A percentile compares a stretch with the other conserved stretches of the same genome.
phyloP scores from a whole-genome alignment of 1,284 basidiomycete genomes.

The Trametes versicolor region DNA sequence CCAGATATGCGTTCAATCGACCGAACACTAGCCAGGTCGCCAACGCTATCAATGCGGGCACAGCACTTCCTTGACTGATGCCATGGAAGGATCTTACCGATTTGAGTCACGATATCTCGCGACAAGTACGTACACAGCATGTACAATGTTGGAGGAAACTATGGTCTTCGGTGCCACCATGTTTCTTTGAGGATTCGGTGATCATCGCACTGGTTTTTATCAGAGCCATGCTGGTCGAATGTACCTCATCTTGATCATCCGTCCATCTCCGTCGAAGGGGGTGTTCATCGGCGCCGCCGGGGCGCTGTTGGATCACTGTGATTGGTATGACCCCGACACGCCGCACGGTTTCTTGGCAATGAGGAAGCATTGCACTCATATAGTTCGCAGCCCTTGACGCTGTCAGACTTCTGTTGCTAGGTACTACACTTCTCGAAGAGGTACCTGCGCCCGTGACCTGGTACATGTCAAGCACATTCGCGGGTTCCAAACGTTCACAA shows the following conservation, averaged over 20 bases:
- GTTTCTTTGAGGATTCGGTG: no score
- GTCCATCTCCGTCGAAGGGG: neutral
- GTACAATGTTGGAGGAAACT: no score
- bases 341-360: neutral
- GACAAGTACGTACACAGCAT: no score
- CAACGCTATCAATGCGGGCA: conserved; percentile 74
- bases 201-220: no score
- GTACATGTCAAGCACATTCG: no score
- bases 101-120: no score
- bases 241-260: neutral
- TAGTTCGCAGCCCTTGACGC: neutral
- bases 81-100: no score
- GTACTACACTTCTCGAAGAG: neutral
- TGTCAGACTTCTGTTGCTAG: conserved; percentile 4
- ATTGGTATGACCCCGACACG: neutral
- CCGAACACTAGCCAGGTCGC: conserved; percentile 80
- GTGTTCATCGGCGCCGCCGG: neutral
- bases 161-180: no score
- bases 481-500: no score
- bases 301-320: neutral
- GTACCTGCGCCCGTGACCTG: no score
- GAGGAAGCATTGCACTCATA: neutral
- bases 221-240: no score
- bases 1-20: conserved; percentile 76
- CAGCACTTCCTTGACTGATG: conserved; percentile 60